Evolutionary conservation across 1,284 basidiomycete species (phyloP).

Genomic region (Cutaneotrichosporon sp.): DNA sequence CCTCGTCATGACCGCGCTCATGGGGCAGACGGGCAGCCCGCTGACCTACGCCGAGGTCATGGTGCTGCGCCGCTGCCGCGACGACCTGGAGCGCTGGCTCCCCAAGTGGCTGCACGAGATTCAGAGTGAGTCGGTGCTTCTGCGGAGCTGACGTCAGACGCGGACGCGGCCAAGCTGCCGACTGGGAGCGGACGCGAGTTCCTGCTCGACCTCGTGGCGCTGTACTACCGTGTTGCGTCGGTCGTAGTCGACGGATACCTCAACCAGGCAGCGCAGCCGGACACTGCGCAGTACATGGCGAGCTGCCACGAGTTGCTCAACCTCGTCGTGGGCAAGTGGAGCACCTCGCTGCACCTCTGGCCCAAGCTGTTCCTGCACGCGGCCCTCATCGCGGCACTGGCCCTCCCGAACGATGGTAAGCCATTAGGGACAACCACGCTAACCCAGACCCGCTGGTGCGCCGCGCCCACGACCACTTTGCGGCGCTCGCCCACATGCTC

Average conservation of each 20-base stretch:
- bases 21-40: background rate
- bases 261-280: slow-evolving; percentile 12
- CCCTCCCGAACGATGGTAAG: slow-evolving; percentile 17
- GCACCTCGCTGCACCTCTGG: slow-evolving; percentile 22
- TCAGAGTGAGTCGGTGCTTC: slow-evolving; percentile 6
- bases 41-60: slow-evolving; percentile 21
- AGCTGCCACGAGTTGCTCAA: slow-evolving; percentile 20
- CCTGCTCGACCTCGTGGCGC: slow-evolving; percentile 21
- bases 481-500: slow-evolving; percentile 14
- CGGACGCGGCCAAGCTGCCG: slow-evolving; percentile 14
- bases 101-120: slow-evolving; percentile 24
- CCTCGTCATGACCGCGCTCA: slow-evolving; percentile 19
- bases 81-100: slow-evolving; percentile 23
- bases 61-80: slow-evolving; percentile 18
- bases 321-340: slow-evolving; percentile 21
- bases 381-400: slow-evolving; percentile 19
- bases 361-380: slow-evolving; percentile 26
- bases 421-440: too few species aligned
- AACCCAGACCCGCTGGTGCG: slow-evolving; percentile 15
- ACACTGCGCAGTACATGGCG: slow-evolving; percentile 10
- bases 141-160: slow-evolving; percentile 10
- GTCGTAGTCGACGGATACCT: slow-evolving; percentile 24
- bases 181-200: slow-evolving; percentile 19
- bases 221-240: slow-evolving; percentile 24
- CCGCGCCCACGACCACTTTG: slow-evolving; percentile 14